Percentiles rank a stretch among this genome's conserved stretches.
These are phyloP conservation scores for Solanum bulbocastanum DNA, from an alignment of 257 asterid species.

Conservation along the genomic window DNA sequence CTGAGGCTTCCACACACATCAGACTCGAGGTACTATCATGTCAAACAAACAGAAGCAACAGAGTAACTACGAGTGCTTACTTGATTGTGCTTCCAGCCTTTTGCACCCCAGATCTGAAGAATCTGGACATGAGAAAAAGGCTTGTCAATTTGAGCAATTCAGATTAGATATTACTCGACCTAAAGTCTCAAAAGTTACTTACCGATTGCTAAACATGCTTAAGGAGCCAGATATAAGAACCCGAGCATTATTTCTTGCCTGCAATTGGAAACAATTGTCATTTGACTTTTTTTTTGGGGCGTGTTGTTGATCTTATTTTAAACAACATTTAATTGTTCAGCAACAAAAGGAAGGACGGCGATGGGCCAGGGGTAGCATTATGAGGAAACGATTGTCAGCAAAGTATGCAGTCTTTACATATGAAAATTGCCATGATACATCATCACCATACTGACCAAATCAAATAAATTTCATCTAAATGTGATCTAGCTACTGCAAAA, in stretches of 20 bases:
- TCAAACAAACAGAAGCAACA: neutral
- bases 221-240: slow-evolving; percentile 30
- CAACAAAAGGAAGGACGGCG: neutral
- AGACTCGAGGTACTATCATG: neutral
- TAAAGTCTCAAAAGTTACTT: neutral
- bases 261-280: neutral
- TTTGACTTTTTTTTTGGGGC: neutral
- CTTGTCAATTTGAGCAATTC: neutral
- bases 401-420: neutral
- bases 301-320: neutral
- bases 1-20: neutral
- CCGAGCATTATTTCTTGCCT: slow-evolving; percentile 40
- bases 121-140: slow-evolving; percentile 11
- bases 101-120: slow-evolving; percentile 27
- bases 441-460: neutral
- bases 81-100: slow-evolving; percentile 22
- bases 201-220: slow-evolving; percentile 26
- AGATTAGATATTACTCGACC: neutral
- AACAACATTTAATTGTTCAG: neutral
- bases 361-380: neutral
- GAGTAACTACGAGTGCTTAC: slow-evolving; percentile 4
- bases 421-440: neutral
- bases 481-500: neutral
- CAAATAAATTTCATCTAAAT: neutral
- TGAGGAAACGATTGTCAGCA: neutral